A percentile compares a stretch with the other conserved stretches of the same genome.
Conservation (phyloP, 208 protist species). For the Crithidia expoeki region DNA sequence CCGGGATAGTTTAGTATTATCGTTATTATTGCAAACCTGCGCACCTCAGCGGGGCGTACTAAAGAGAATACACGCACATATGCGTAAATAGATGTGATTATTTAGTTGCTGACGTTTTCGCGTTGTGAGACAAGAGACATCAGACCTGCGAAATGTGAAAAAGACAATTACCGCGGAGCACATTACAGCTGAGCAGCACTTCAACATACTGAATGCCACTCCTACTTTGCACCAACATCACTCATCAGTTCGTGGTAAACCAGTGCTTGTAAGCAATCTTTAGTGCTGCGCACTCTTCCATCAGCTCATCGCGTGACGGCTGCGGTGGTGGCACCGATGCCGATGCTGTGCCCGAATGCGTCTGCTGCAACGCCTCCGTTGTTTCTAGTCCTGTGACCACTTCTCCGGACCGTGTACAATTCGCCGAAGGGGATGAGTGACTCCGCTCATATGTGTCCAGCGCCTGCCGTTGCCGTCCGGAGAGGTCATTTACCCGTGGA, state of each 20-base stretch:
- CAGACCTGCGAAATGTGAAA: neutral
- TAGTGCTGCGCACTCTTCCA: slow-evolving; percentile 40
- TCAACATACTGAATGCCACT: too few relatives aligned
- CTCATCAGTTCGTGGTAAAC: slow-evolving; percentile 37
- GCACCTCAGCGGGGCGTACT: too few relatives aligned
- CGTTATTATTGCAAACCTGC: too few relatives aligned
- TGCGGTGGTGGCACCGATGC: neutral
- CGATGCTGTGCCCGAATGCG: neutral
- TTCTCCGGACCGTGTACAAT: neutral
- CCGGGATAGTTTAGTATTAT: too few relatives aligned
- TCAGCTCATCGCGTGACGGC: slow-evolving; percentile 18
- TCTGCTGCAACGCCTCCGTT: neutral
- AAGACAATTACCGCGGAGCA: too few relatives aligned
- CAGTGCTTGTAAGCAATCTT: slow-evolving; percentile 70
- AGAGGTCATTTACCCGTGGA: slow-evolving; percentile 51
- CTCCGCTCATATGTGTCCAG: slow-evolving; percentile 51
- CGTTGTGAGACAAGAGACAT: neutral
- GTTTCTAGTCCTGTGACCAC: neutral
- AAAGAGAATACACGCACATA: too few relatives aligned
- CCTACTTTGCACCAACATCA: too few relatives aligned
- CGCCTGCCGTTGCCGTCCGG: slow-evolving; percentile 60
- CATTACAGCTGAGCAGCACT: too few relatives aligned
- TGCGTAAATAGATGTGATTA: too few relatives aligned
- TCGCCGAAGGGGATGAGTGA: slow-evolving; percentile 3
- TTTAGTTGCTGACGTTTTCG: too few relatives aligned